Percentiles rank a stretch among this genome's conserved stretches.
Conservation (phyloP, 139 green algal species). For the Chlorella sp. region DNA sequence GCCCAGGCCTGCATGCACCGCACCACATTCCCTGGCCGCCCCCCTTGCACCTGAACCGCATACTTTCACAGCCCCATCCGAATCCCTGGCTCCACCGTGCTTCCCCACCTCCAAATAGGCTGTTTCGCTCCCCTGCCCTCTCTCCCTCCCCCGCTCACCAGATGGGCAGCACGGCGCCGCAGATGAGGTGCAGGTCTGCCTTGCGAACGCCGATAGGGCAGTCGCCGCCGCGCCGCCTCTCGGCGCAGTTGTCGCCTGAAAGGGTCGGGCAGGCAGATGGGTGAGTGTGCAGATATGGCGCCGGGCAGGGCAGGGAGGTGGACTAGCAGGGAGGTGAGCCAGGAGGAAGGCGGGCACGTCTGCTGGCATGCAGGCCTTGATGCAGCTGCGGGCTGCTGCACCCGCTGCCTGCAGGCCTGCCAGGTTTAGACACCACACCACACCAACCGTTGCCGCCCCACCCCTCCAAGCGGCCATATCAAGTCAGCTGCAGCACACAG, state of each 20-base stretch:
- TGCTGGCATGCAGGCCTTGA: neutral
- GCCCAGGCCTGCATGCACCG: neutral
- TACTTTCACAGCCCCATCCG: neutral
- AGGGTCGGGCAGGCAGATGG: neutral
- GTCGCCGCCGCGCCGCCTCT: neutral
- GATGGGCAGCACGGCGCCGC: constrained; percentile 37
- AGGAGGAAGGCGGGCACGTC: neutral
- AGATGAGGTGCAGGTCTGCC: constrained; percentile 34
- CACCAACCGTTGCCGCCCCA: too few species aligned
- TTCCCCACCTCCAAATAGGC: too few species aligned
- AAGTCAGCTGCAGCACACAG: too few species aligned
- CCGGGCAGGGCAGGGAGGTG: neutral
- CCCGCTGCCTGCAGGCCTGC: too few species aligned
- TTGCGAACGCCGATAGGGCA: constrained; percentile 22
- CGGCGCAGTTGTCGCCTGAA: constrained; percentile 9
- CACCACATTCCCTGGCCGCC: too few species aligned
- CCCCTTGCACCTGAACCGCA: neutral
- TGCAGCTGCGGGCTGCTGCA: neutral
- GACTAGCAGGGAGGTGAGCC: too few species aligned
- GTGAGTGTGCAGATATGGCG: neutral
- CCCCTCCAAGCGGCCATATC: too few species aligned
- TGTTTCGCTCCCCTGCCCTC: too few species aligned
- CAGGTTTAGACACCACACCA: too few species aligned
- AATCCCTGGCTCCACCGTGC: too few species aligned
- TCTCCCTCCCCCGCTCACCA: neutral